Percentiles rank a stretch among this genome's conserved stretches.
These are phyloP conservation scores for Metschnikowia baotianmanensis DNA, from an alignment of 805 yeast species.

Conservation along the genomic window DNA sequence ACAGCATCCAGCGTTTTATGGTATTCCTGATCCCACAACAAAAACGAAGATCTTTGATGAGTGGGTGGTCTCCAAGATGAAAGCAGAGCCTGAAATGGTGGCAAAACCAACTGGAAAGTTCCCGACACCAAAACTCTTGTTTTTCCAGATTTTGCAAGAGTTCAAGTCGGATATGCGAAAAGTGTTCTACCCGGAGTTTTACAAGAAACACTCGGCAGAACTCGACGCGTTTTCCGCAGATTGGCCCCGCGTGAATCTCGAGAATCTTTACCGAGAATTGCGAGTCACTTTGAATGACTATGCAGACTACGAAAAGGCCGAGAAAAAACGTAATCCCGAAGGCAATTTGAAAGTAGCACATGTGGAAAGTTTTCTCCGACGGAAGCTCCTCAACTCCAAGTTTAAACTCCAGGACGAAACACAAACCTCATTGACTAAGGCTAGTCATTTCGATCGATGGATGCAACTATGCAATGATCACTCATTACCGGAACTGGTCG, in stretches of 20 bases:
- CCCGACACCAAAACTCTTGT: conserved; percentile 25
- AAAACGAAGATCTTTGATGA: conserved; percentile 17
- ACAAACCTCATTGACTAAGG: conserved; percentile 1
- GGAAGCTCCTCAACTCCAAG: neutral
- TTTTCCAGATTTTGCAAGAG: conserved; percentile 27
- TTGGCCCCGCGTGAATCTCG: conserved; percentile 16
- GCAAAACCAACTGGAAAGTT: conserved; percentile 2
- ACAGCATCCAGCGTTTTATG: conserved; percentile 28
- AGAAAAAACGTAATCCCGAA: conserved; percentile 20
- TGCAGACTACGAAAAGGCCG: conserved; percentile 26
- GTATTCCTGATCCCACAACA: conserved; percentile 17
- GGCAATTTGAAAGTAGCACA: conserved; percentile 32
- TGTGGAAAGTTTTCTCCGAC: conserved; percentile 22
- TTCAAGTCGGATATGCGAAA: conserved; percentile 29
- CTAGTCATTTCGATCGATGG: conserved; percentile 28
- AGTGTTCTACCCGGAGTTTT: conserved; percentile 28
- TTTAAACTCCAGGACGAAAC: neutral
- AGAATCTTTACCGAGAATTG: conserved; percentile 26
- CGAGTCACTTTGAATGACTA: conserved; percentile 30
- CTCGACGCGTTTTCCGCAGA: conserved; percentile 1
- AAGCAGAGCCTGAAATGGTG: neutral
- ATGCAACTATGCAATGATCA: conserved; percentile 23
- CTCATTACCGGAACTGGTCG: conserved; percentile 22
- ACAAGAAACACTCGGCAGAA: conserved; percentile 16
- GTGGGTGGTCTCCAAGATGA: conserved; percentile 9